These are phyloP conservation scores for Geotrichum fermentans DNA, from an alignment of 1,139 yeast species.

Conservation along the genomic window DNA sequence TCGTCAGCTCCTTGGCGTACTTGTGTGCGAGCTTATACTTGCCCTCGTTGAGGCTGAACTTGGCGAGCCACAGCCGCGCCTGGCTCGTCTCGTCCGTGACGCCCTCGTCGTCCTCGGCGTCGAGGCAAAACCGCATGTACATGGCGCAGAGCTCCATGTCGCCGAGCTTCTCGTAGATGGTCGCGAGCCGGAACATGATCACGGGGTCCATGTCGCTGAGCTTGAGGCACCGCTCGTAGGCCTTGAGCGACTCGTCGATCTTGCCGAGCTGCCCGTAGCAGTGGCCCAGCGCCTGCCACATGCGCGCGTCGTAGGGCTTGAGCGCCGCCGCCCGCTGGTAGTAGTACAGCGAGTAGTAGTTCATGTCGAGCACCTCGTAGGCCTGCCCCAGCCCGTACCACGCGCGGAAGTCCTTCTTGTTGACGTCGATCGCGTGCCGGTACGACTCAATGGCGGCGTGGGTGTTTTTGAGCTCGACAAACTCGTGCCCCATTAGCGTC, in stretches of 20 bases:
- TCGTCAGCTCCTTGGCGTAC: constrained; percentile 67
- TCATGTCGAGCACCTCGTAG: constrained; percentile 94
- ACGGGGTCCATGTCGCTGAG: constrained; percentile 47
- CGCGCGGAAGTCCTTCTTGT: constrained; percentile 85
- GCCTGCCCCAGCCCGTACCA: constrained; percentile 99
- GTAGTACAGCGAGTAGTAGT: constrained; percentile 82
- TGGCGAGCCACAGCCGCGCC: constrained; percentile 85
- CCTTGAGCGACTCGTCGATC: constrained; percentile 56
- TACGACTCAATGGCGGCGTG: constrained; percentile 97
- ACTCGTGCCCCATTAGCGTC: constrained; percentile 99
- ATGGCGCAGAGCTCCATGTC: constrained; percentile 52
- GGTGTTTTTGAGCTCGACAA: constrained; percentile 89
- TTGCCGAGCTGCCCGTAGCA: constrained; percentile 81
- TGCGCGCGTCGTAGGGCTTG: constrained; percentile 83
- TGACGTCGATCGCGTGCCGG: constrained; percentile 86
- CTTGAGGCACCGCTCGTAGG: constrained; percentile 48
- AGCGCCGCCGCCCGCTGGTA: constrained; percentile 87
- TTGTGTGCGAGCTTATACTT: constrained; percentile 67
- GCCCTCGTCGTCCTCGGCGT: constrained; percentile 55
- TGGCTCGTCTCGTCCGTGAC: constrained; percentile 68
- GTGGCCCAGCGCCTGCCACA: constrained; percentile 95
- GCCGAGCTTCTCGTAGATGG: constrained; percentile 54
- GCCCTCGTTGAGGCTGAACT: constrained; percentile 52
- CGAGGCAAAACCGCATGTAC: constrained; percentile 72
- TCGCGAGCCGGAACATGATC: constrained; percentile 65